Conservation (phyloP, 257 asterid genomes). For the Linaria vulgaris region DNA sequence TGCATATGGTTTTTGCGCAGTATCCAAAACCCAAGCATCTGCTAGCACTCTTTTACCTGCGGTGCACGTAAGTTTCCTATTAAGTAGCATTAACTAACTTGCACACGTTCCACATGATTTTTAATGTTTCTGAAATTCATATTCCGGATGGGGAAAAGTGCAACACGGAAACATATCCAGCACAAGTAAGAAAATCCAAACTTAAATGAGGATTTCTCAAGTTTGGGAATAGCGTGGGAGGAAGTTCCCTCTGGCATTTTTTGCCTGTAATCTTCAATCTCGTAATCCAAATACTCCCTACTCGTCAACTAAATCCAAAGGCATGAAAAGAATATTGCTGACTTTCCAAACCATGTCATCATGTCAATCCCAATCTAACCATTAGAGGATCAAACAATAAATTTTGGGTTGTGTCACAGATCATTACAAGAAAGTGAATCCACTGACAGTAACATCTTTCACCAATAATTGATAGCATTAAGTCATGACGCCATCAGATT, state of each 20-base stretch:
- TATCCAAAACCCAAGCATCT: constrained; percentile 98
- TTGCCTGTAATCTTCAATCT: neutral
- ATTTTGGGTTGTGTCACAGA: constrained; percentile 1
- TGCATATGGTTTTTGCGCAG: constrained; percentile 95
- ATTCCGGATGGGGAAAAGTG: neutral
- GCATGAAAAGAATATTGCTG: neutral
- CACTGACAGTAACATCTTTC: neutral
- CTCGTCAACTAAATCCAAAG: neutral
- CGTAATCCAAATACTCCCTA: constrained; percentile 1
- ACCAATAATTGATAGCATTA: neutral
- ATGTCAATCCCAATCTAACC: neutral
- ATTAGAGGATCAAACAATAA: constrained; percentile 9
- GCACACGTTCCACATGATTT: constrained; percentile 16
- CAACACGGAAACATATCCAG: neutral
- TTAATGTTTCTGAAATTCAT: neutral
- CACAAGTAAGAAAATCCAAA: constrained; percentile 9
- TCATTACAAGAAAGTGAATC: neutral
- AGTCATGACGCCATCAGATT: neutral
- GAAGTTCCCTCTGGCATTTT: neutral
- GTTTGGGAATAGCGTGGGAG: neutral
- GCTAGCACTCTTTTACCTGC: constrained; percentile 91
- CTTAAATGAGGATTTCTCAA: constrained; percentile 18
- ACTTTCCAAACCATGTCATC: neutral
- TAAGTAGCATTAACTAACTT: constrained; percentile 17
- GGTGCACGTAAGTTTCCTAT: constrained; percentile 22